Conservation (phyloP, 2,329 filamentous ascomycete species). For the Colletotrichum filicis region DNA sequence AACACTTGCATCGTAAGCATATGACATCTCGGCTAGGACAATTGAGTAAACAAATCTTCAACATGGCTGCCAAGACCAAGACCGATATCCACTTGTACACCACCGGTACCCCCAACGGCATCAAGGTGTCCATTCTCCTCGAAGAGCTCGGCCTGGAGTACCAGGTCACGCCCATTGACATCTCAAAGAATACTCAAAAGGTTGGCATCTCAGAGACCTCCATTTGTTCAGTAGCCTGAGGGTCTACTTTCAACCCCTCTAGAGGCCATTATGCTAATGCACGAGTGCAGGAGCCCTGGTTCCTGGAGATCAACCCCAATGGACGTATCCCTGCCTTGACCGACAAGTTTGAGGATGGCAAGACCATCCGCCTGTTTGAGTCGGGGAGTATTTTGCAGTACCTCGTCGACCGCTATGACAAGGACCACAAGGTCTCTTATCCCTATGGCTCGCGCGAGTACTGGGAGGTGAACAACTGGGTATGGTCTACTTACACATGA, state of each 20-base stretch:
- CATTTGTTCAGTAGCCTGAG: background rate
- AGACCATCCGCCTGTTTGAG: conserved; percentile 82
- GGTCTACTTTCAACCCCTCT: background rate
- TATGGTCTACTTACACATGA: conserved; percentile 41
- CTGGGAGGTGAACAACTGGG: conserved; percentile 85
- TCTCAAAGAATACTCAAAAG: conserved; percentile 67
- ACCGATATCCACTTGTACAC: conserved; percentile 86
- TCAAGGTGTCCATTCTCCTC: conserved; percentile 88
- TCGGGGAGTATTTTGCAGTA: conserved; percentile 88
- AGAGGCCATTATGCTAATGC: background rate
- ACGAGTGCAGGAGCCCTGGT: conserved; percentile 73
- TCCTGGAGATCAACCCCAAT: conserved; percentile 91
- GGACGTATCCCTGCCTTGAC: conserved; percentile 90
- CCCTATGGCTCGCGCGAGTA: conserved; percentile 77
- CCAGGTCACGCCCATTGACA: conserved; percentile 75
- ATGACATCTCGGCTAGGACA: conserved; percentile 28
- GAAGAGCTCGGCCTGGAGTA: conserved; percentile 90
- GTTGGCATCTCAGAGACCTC: conserved; percentile 27
- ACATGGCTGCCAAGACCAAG: conserved; percentile 52
- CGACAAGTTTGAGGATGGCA: conserved; percentile 79
- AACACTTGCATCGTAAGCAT: background rate
- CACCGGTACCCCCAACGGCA: conserved; percentile 85
- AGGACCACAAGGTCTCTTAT: conserved; percentile 84
- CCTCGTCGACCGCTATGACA: conserved; percentile 83
- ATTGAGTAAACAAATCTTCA: conserved; percentile 39